Conservation (phyloP, 2,329 filamentous ascomycete genomes). For the Fusarium illudens region DNA sequence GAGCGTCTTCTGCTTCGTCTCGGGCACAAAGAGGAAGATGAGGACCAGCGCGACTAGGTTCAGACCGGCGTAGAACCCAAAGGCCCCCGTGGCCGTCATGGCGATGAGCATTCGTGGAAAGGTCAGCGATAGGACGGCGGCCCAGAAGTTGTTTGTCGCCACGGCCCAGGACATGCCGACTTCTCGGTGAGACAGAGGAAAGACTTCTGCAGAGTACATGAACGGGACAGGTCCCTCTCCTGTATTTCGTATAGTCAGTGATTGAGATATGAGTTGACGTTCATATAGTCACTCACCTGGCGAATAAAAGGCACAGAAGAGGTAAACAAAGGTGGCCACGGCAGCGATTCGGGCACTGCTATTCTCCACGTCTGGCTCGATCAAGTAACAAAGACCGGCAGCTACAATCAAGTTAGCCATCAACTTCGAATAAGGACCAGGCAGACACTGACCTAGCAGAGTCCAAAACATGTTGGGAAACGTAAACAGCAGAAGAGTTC, state of each 20-base stretch:
- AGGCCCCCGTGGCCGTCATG: constrained; percentile 46
- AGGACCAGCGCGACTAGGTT: constrained; percentile 56
- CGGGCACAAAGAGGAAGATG: constrained; percentile 60
- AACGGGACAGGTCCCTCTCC: constrained; percentile 66
- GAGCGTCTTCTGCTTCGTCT: constrained; percentile 60
- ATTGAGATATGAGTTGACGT: too few species aligned
- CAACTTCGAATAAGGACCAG: neutral
- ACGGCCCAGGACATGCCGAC: constrained; percentile 69
- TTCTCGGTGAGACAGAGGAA: constrained; percentile 67
- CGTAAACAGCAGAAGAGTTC: constrained; percentile 67
- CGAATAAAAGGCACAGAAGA: constrained; percentile 71
- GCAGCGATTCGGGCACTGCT: constrained; percentile 58
- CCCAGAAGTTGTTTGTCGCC: constrained; percentile 64
- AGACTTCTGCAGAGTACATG: constrained; percentile 67
- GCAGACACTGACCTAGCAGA: constrained; percentile 50
- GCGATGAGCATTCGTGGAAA: constrained; percentile 55
- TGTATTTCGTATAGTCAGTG: neutral
- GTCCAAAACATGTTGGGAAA: constrained; percentile 72
- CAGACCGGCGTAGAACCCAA: constrained; percentile 57
- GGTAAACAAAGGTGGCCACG: constrained; percentile 67
- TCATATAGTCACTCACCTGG: constrained; percentile 53
- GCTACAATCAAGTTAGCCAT: constrained; percentile 24
- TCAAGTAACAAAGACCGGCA: constrained; percentile 48
- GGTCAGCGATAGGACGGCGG: constrained; percentile 55
- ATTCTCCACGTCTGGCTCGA: constrained; percentile 41